phyloP scores from a whole-genome alignment of 2,329 filamentous ascomycete genomes.

The Cercospora janseana region DNA sequence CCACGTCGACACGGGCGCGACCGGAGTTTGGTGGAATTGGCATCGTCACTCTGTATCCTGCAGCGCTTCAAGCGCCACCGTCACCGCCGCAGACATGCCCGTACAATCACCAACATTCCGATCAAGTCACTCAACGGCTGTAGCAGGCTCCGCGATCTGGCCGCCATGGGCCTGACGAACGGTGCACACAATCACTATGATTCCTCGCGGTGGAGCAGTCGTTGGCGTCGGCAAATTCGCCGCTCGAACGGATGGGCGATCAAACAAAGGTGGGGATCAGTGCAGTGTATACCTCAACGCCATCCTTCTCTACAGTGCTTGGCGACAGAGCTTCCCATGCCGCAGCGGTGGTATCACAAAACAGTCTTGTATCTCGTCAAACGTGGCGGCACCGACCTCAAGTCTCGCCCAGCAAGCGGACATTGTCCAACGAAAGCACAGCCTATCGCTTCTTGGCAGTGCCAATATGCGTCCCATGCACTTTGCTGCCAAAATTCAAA shows the following conservation, averaged over 20 bases:
- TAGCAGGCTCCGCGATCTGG: too few species aligned
- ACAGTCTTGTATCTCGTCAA: constrained; percentile 14
- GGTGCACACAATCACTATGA: too few species aligned
- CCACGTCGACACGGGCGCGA: too few species aligned
- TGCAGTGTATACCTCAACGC: not conserved
- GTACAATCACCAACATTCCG: too few species aligned
- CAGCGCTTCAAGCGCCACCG: too few species aligned
- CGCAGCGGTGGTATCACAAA: constrained; percentile 6
- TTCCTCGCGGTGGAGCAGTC: too few species aligned
- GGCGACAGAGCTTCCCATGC: not conserved
- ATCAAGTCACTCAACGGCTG: too few species aligned
- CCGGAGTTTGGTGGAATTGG: too few species aligned
- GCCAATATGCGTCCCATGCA: constrained; percentile 88
- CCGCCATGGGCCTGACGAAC: too few species aligned
- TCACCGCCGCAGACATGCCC: too few species aligned
- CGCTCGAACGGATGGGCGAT: not conserved
- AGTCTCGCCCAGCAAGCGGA: not conserved
- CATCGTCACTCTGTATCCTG: too few species aligned
- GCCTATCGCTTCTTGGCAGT: constrained; percentile 63
- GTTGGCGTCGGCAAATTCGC: not conserved
- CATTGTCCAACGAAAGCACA: not conserved
- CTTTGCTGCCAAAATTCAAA: constrained; percentile 90
- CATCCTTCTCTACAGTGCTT: not conserved
- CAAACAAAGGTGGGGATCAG: not conserved
- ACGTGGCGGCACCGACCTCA: not conserved